phyloP scores from a whole-genome alignment of 441 rosid genomes.

The Macaranga tanarius region DNA sequence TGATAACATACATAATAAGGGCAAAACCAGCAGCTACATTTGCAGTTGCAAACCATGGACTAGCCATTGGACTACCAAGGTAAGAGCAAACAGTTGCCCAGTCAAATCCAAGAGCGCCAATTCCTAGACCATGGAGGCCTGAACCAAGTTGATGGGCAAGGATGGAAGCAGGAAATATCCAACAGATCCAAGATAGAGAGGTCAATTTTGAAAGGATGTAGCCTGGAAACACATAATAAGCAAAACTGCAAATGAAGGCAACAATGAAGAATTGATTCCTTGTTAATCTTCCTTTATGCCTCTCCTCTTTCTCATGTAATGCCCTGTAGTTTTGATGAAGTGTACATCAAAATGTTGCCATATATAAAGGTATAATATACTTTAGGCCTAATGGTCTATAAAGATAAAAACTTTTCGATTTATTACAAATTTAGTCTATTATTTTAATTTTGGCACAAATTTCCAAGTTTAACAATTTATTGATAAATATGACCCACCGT shows the following conservation, averaged over 20 bases:
- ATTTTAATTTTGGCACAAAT: too few species aligned
- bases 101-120: conserved; percentile 70
- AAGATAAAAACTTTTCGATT: too few species aligned
- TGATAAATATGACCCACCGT: too few species aligned
- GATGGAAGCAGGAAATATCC: conserved; percentile 70
- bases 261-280: conserved; percentile 78
- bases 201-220: conserved; percentile 71
- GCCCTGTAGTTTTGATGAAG: conserved; percentile 46
- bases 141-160: conserved; percentile 92
- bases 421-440: too few species aligned
- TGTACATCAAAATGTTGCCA: too few species aligned
- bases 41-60: conserved; percentile 98
- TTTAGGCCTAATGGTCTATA: neutral
- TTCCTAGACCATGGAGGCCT: conserved; percentile 74
- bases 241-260: conserved; percentile 71
- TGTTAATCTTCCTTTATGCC: conserved; percentile 62
- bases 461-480: too few species aligned
- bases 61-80: conserved; percentile 95
- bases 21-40: conserved; percentile 75
- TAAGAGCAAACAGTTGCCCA: conserved; percentile 88
- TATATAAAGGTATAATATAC: too few species aligned
- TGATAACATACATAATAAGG: conserved; percentile 60
- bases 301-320: conserved; percentile 73
- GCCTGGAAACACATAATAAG: conserved; percentile 78
- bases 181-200: conserved; percentile 84